Conservation (phyloP, 805 yeast genomes). For the Pichia heedii region DNA sequence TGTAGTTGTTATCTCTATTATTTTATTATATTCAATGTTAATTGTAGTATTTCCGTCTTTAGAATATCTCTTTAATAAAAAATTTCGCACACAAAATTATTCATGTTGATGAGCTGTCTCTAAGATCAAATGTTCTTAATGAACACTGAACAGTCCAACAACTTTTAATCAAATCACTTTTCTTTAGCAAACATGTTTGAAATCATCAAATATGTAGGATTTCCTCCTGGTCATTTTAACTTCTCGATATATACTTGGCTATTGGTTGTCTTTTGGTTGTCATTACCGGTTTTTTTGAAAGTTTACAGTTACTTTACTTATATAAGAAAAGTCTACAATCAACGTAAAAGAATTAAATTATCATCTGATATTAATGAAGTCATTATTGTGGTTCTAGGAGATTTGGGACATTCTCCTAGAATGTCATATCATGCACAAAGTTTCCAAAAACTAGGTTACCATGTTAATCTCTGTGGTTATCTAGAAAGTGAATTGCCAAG, state of each 20-base stretch:
- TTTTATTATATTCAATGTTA: too few relatives aligned
- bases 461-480: constrained; percentile 83
- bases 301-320: constrained; percentile 31
- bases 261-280: constrained; percentile 36
- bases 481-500: constrained; percentile 46
- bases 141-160: too few relatives aligned
- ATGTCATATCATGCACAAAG: constrained; percentile 86
- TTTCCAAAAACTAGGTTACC: constrained; percentile 58
- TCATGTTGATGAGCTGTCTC: too few relatives aligned
- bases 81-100: too few relatives aligned
- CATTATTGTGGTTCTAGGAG: constrained; percentile 81
- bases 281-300: constrained; percentile 37
- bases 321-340: constrained; percentile 8
- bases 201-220: constrained; percentile 18
- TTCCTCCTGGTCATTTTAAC: constrained; percentile 16
- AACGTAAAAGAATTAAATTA: constrained; percentile 9
- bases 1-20: too few relatives aligned
- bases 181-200: too few relatives aligned
- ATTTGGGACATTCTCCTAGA: constrained; percentile 90
- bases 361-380: constrained; percentile 39
- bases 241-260: constrained; percentile 35
- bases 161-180: too few relatives aligned
- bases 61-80: too few relatives aligned
- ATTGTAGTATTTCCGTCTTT: too few relatives aligned
- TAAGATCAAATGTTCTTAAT: too few relatives aligned